Evolutionary conservation across 2,329 filamentous ascomycete genomes (phyloP).

Genomic region (Sphaerulina musiva): DNA sequence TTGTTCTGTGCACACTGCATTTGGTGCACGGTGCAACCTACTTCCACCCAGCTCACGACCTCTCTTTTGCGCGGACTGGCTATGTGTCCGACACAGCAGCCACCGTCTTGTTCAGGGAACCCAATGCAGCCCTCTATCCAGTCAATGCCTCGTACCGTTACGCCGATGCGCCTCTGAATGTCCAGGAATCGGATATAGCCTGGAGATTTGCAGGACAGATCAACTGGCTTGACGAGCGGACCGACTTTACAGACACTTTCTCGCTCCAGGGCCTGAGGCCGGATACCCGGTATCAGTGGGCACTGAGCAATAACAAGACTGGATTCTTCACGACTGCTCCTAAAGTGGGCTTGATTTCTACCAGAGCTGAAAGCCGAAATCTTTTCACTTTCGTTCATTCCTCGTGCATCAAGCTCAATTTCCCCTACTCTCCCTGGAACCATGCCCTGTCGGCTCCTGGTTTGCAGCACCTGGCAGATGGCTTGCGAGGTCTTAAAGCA

Average conservation of each 20-base stretch:
- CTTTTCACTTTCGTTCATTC: constrained; percentile 87
- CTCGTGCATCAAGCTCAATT: constrained; percentile 84
- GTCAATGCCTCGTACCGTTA: constrained; percentile 60
- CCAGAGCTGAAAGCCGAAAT: constrained; percentile 50
- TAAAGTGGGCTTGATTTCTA: constrained; percentile 55
- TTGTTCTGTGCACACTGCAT: constrained; percentile 67
- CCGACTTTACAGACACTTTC: constrained; percentile 73
- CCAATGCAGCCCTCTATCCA: constrained; percentile 66
- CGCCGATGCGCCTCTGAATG: constrained; percentile 26
- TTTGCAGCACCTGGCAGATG: constrained; percentile 66
- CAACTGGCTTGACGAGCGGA: constrained; percentile 61
- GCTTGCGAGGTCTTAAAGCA: constrained; percentile 63
- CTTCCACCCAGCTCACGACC: constrained; percentile 62
- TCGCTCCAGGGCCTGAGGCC: constrained; percentile 60
- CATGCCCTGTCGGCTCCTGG: constrained; percentile 79
- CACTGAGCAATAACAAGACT: constrained; percentile 76
- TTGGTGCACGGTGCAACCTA: constrained; percentile 67
- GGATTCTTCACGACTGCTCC: constrained; percentile 78
- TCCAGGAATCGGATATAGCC: constrained; percentile 43
- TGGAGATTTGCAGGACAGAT: constrained; percentile 65
- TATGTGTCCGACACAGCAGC: constrained; percentile 77
- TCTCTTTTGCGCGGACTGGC: constrained; percentile 81
- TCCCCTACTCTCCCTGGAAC: constrained; percentile 80
- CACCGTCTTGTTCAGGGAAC: constrained; percentile 77
- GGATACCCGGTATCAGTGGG: constrained; percentile 74